These are phyloP conservation scores for Penicillium roqueforti DNA, from an alignment of 495 filamentous ascomycete genomes.

Conservation along the genomic window DNA sequence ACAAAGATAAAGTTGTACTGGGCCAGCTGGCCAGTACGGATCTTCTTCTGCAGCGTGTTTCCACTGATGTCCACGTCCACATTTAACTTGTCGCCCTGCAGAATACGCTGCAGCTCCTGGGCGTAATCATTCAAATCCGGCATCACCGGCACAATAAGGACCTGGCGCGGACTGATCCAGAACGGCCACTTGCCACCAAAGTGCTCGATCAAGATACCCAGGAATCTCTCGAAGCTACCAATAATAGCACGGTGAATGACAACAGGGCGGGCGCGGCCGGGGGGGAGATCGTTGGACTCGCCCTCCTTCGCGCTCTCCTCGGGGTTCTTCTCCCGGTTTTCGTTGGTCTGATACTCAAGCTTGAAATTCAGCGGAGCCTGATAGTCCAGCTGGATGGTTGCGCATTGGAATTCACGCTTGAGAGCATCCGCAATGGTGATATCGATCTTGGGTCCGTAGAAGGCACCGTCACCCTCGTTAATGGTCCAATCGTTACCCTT, in stretches of 20 bases:
- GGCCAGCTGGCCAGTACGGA: conserved; percentile 76
- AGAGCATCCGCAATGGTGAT: conserved; percentile 83
- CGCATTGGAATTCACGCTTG: conserved; percentile 79
- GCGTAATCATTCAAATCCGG: conserved; percentile 79
- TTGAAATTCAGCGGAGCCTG: conserved; percentile 82
- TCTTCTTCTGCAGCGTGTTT: conserved; percentile 96
- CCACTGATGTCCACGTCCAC: conserved; percentile 84
- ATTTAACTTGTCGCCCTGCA: conserved; percentile 56
- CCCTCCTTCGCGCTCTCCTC: conserved; percentile 32
- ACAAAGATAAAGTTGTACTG: conserved; percentile 95
- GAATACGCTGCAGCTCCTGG: conserved; percentile 66
- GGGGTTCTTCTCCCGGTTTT: conserved; percentile 33
- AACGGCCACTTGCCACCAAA: conserved; percentile 98
- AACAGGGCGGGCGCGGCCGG: conserved; percentile 84
- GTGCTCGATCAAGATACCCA: conserved; percentile 89
- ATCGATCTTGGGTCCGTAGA: conserved; percentile 96
- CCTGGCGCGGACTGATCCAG: conserved; percentile 91
- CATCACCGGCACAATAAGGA: conserved; percentile 90
- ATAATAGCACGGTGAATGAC: conserved; percentile 97
- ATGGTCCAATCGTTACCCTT: conserved; percentile 75
- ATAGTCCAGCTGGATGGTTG: conserved; percentile 97
- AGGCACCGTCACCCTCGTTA: conserved; percentile 91
- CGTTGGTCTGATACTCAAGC: conserved; percentile 75
- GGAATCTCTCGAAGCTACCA: conserved; percentile 90
- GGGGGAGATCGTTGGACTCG: conserved; percentile 36